Conservation (phyloP, 179 eudicot species). For the Corrigiola litoralis region DNA sequence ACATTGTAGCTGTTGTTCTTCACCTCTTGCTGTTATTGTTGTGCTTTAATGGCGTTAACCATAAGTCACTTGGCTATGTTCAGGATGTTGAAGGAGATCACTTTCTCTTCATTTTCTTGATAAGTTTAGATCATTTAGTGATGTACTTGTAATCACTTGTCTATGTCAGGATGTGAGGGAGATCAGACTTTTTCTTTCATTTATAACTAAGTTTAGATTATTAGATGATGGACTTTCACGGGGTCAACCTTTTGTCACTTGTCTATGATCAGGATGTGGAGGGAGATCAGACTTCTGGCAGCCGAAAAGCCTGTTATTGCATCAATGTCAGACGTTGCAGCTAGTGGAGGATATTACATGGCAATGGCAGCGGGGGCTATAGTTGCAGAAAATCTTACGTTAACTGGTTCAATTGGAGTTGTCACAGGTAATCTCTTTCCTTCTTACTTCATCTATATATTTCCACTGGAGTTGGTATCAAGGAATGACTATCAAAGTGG, state of each 20-base stretch:
- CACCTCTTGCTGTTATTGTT: background rate
- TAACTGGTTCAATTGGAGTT: slow-evolving; percentile 96
- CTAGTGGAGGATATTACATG: slow-evolving; percentile 99
- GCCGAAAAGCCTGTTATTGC: slow-evolving; percentile 81
- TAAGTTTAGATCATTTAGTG: too few relatives aligned
- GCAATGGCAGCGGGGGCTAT: slow-evolving; percentile 87
- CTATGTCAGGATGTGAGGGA: too few relatives aligned
- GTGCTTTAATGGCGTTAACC: background rate
- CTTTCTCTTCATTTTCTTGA: too few relatives aligned
- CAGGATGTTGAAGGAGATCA: slow-evolving; percentile 86
- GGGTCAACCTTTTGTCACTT: background rate
- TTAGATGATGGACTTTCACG: background rate
- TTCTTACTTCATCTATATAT: background rate
- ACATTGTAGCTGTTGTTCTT: background rate
- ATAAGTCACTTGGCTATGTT: slow-evolving; percentile 4
- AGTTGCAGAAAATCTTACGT: slow-evolving; percentile 84
- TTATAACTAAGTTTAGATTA: background rate
- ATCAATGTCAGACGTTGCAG: slow-evolving; percentile 94
- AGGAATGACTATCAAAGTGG: too few relatives aligned
- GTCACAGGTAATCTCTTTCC: slow-evolving; percentile 57
- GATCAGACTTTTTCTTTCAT: too few relatives aligned
- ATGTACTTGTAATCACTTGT: too few relatives aligned
- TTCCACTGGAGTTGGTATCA: too few relatives aligned
- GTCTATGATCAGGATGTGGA: slow-evolving; percentile 63
- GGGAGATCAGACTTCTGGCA: slow-evolving; percentile 84